A percentile compares a stretch with the other conserved stretches of the same genome.
phyloP scores from a whole-genome alignment of 2,329 filamentous ascomycete species.

The Fusarium agapanthi region DNA sequence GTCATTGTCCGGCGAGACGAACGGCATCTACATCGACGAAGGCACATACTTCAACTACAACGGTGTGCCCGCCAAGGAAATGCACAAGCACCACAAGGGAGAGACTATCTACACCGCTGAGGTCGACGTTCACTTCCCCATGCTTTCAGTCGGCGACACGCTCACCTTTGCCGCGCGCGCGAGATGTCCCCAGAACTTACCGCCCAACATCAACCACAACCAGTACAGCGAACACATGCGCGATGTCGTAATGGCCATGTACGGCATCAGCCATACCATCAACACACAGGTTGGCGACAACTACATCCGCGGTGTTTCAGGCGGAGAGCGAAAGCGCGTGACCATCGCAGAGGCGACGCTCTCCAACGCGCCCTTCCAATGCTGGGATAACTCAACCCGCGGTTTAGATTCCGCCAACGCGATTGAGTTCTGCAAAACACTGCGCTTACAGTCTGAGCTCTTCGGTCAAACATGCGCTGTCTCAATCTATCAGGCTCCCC shows the following conservation, averaged over 20 bases:
- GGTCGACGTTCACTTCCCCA: constrained; percentile 51
- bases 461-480: constrained; percentile 40
- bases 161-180: constrained; percentile 70
- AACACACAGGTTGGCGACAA: constrained; percentile 78
- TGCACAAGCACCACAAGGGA: constrained; percentile 32
- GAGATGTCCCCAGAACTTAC: constrained; percentile 67
- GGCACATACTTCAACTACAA: constrained; percentile 36
- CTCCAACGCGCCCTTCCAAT: constrained; percentile 56
- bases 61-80: constrained; percentile 26
- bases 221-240: constrained; percentile 68
- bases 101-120: constrained; percentile 37
- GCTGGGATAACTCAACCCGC: constrained; percentile 47
- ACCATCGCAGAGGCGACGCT: constrained; percentile 76
- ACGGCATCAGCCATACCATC: constrained; percentile 77
- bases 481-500: constrained; percentile 69
- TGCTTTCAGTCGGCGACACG: constrained; percentile 71
- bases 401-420: constrained; percentile 45
- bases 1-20: constrained; percentile 63
- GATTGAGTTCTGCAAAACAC: constrained; percentile 40
- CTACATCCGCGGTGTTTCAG: constrained; percentile 74
- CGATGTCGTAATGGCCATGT: constrained; percentile 68
- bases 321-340: constrained; percentile 80
- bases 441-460: constrained; percentile 41
- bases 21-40: constrained; percentile 68
- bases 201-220: constrained; percentile 59